phyloP scores from a whole-genome alignment of 495 filamentous ascomycete genomes.

The Melanomma pulvis-pyrius region DNA sequence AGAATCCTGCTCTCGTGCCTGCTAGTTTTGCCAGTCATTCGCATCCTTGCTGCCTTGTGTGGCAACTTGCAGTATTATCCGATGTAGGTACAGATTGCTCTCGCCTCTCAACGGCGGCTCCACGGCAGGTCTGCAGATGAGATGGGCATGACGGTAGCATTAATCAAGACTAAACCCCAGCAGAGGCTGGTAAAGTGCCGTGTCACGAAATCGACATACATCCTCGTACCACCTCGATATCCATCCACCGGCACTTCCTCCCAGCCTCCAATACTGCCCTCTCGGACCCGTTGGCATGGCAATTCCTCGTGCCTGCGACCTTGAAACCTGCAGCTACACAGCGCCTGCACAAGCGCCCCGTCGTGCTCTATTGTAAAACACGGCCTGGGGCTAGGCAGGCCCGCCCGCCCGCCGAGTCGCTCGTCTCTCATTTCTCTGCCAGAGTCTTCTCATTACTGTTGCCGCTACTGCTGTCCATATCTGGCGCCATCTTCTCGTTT shows the following conservation, averaged over 20 bases:
- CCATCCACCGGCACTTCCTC: neutral
- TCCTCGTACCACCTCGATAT: too few species aligned
- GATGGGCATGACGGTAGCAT: too few species aligned
- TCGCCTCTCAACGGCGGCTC: neutral
- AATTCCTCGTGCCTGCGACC: neutral
- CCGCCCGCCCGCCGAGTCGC: neutral
- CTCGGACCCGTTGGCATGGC: conserved; percentile 12
- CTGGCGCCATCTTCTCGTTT: neutral
- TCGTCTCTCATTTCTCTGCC: neutral
- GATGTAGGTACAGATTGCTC: conserved; percentile 27
- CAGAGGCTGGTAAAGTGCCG: too few species aligned
- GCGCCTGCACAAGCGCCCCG: conserved; percentile 1
- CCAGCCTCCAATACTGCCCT: neutral
- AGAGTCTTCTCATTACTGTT: conserved; percentile 2
- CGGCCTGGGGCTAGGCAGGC: neutral
- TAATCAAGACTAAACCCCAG: too few species aligned
- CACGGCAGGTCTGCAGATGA: too few species aligned
- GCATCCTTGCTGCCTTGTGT: neutral
- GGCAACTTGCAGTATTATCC: conserved; percentile 9
- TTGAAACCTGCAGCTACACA: neutral
- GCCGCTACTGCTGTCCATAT: neutral
- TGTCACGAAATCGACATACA: too few species aligned
- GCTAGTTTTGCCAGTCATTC: too few species aligned
- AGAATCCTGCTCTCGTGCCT: too few species aligned
- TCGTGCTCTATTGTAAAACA: conserved; percentile 17